Evolutionary conservation across 768 basidiomycete genomes (phyloP).

Genomic region (Tylopilus rubrobrunneus): DNA sequence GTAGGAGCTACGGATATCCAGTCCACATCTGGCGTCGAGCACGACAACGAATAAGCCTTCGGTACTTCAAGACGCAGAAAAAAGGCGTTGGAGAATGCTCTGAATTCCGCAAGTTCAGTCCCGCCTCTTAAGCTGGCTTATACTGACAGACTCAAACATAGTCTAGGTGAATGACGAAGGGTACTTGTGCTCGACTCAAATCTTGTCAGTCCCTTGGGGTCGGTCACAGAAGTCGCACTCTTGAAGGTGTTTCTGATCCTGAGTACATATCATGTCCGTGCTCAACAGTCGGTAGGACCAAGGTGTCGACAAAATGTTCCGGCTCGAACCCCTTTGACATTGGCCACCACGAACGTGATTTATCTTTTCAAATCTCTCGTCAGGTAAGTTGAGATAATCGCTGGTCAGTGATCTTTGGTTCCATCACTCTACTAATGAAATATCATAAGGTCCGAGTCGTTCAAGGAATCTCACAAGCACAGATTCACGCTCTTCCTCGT

Average conservation of each 20-base stretch:
- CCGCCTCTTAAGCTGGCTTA: not conserved
- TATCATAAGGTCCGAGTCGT: constrained; percentile 65
- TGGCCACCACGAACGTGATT: constrained; percentile 83
- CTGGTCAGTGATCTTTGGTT: constrained; percentile 51
- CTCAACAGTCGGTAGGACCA: constrained; percentile 65
- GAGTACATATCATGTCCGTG: not conserved
- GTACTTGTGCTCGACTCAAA: constrained; percentile 88
- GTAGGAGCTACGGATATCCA: constrained; percentile 29
- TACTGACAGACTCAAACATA: constrained; percentile 5
- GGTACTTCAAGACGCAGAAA: constrained; percentile 75
- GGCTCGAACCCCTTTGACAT: constrained; percentile 88
- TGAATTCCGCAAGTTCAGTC: constrained; percentile 63
- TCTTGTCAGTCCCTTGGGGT: constrained; percentile 85
- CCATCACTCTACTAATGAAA: constrained; percentile 21
- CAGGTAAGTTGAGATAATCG: constrained; percentile 82
- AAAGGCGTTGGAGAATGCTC: constrained; percentile 74
- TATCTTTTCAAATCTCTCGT: constrained; percentile 90
- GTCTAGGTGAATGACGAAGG: constrained; percentile 83
- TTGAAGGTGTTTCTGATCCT: constrained; percentile 62
- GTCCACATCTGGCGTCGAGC: constrained; percentile 29
- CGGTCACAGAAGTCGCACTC: constrained; percentile 88
- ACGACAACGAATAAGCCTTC: constrained; percentile 38
- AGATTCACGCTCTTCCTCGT: too few relatives aligned
- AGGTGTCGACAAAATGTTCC: constrained; percentile 99
- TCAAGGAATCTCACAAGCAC: constrained; percentile 67